A percentile compares a stretch with the other conserved stretches of the same genome.
phyloP scores from a whole-genome alignment of 2,329 filamentous ascomycete genomes.

The Aspergillus phoenicis region DNA sequence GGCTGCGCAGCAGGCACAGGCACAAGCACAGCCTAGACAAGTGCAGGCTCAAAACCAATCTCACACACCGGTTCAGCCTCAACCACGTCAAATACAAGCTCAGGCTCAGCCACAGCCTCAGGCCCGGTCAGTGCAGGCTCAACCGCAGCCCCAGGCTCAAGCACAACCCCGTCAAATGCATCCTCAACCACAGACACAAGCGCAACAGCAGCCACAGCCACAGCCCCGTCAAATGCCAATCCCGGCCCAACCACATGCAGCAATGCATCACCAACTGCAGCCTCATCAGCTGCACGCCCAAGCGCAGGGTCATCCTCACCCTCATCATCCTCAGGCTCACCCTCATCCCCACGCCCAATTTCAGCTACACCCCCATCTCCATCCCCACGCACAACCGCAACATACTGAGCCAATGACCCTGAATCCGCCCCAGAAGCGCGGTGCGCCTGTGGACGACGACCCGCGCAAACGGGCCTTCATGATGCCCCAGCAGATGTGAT shows the following conservation, averaged over 20 bases:
- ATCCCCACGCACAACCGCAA: constrained; percentile 20
- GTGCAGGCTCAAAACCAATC: constrained; percentile 10
- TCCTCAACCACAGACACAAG: constrained; percentile 17
- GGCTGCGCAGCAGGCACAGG: constrained; percentile 8
- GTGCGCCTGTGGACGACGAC: constrained; percentile 20
- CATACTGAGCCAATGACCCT: constrained; percentile 21
- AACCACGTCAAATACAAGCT: constrained; percentile 9
- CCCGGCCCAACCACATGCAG: constrained; percentile 13
- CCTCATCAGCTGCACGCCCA: constrained; percentile 12
- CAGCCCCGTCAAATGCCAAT: constrained; percentile 12
- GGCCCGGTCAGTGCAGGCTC: background rate
- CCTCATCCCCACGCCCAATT: constrained; percentile 11
- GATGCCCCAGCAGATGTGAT: constrained; percentile 21
- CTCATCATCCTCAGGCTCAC: constrained; percentile 17
- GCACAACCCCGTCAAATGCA: constrained; percentile 25
- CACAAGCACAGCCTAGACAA: constrained; percentile 6
- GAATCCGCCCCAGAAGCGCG: constrained; percentile 25
- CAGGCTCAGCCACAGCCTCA: constrained; percentile 19
- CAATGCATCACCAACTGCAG: constrained; percentile 17
- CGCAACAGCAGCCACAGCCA: constrained; percentile 12
- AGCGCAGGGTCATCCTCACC: constrained; percentile 12
- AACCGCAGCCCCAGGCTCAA: constrained; percentile 22
- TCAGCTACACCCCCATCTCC: constrained; percentile 9
- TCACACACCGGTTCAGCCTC: constrained; percentile 12
- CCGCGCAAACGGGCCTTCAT: constrained; percentile 27